Conservation (phyloP, 306 rosid species). For the Castanea mollissima region DNA sequence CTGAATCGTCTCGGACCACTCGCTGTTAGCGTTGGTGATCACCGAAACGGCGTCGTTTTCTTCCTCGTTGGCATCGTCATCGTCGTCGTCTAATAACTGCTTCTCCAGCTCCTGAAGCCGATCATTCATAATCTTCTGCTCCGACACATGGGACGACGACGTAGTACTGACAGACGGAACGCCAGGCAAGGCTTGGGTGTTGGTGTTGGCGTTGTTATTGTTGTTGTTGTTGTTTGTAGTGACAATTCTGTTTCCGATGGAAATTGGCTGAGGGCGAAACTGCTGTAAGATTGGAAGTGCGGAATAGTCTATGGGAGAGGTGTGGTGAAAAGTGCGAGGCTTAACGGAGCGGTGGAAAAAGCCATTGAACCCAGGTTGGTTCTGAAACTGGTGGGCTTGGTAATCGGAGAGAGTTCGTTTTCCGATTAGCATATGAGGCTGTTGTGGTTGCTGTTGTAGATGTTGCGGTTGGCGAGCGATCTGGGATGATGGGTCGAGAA, state of each 20-base stretch:
- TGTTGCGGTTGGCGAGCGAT: slow-evolving; percentile 39
- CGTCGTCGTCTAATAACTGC: slow-evolving; percentile 79
- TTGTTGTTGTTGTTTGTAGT: not conserved
- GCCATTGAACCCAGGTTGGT: slow-evolving; percentile 29
- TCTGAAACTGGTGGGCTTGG: slow-evolving; percentile 43
- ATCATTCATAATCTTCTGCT: slow-evolving; percentile 54
- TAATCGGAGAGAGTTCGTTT: slow-evolving; percentile 76
- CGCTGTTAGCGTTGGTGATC: slow-evolving; percentile 49
- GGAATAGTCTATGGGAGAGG: slow-evolving; percentile 56
- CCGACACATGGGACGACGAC: slow-evolving; percentile 22
- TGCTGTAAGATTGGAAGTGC: slow-evolving; percentile 1
- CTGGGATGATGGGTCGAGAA: slow-evolving; percentile 61
- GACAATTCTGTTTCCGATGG: not conserved
- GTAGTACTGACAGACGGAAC: not conserved
- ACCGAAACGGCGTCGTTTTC: slow-evolving; percentile 62
- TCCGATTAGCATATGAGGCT: slow-evolving; percentile 32
- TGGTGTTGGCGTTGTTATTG: too few relatives aligned
- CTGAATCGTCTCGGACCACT: slow-evolving; percentile 82
- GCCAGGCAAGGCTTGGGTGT: not conserved
- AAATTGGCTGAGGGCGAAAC: not conserved
- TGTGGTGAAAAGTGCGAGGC: slow-evolving; percentile 46
- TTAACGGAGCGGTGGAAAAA: slow-evolving; percentile 62
- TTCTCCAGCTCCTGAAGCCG: slow-evolving; percentile 75
- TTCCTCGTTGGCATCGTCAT: slow-evolving; percentile 51
- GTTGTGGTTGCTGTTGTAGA: not conserved